Base-by-base conservation (phyloP, 1,139 yeast species). In the Hansenula anomala region DNA sequence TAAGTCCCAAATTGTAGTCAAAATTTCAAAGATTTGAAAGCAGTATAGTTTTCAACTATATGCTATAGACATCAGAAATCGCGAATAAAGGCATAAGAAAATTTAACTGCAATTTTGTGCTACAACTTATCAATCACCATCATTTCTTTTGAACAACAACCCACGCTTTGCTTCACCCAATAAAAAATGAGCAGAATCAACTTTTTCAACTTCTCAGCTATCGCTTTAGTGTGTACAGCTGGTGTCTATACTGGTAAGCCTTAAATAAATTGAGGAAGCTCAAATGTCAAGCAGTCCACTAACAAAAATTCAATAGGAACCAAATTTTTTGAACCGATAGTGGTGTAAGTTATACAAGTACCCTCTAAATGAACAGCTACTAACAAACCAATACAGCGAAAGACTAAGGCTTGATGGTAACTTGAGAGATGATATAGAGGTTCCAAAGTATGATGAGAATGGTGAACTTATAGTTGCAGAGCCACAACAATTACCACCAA, bases 291-390 rank as follows among this genome's bases (percentile, higher is more conserved):
- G 6, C 5, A 12, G 15, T n/a, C 15, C n/a, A 28, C 11, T 33
- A 19, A 22, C n/a, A 18, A 10, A 11, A 17, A 25, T 3, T 13
- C 16, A 9, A 14, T 23, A 60, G 84, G 92, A 1, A 64, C 78
- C 40, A 75, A 73, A 54, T 84, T 84, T 61, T 84, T 87, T 70
- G 81, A 80, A 50, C 94, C 95, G 2, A 59, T 84, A 25, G 71
- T 84, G 6, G 70, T 84, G 82, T 77, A 68, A 52, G 82, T 74
- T 35, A 24, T n/a, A 7, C n/a, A 29, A 16, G 3, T 13, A 9
- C 5, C 25, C 20, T 12, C 22, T 30, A 36, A 36, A 37, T 42
- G 52, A 50, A 16, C 54, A 47, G 44, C 47, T 29, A 49, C 13
- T 22, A 7, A 20, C 25, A 13, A 10, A 15, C 17, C 13, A 10